Percentiles rank a stretch among this genome's conserved stretches.
Conservation (phyloP, 2,329 filamentous ascomycete species). For the Calonectria leucothoes region DNA sequence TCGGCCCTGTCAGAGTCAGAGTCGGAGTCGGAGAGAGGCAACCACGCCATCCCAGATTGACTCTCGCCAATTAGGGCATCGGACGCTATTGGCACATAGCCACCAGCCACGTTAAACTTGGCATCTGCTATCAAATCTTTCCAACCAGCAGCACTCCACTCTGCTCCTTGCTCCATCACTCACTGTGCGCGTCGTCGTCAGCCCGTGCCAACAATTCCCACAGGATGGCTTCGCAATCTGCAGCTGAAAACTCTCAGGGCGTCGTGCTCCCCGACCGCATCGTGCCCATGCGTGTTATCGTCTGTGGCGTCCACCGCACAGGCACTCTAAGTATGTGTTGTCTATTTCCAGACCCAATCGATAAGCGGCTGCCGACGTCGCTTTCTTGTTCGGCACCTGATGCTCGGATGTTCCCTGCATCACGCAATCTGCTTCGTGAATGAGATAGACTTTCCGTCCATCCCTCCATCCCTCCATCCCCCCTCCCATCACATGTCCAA, state of each 20-base stretch:
- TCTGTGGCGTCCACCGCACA: conserved; percentile 53
- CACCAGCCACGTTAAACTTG: neutral
- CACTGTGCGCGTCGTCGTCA: neutral
- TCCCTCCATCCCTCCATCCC: too few species aligned
- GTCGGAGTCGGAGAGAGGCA: too few species aligned
- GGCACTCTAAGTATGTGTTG: conserved; percentile 51
- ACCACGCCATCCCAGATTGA: neutral
- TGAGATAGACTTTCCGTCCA: conserved; percentile 3
- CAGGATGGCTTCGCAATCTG: conserved; percentile 24
- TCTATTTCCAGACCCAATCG: neutral
- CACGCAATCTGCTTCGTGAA: conserved; percentile 18
- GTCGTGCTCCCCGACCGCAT: conserved; percentile 40
- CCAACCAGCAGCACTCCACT: neutral
- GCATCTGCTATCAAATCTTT: neutral
- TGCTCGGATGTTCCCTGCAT: neutral
- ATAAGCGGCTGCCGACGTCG: neutral
- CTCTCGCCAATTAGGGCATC: neutral
- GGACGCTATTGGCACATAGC: neutral
- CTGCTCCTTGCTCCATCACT: neutral
- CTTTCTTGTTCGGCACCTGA: neutral
- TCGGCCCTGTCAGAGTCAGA: neutral
- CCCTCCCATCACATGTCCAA: neutral
- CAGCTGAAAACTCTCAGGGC: conserved; percentile 19
- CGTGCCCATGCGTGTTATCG: conserved; percentile 54
- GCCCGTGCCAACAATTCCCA: neutral